A percentile compares a stretch with the other conserved stretches of the same genome.
Evolutionary conservation across 2,329 filamentous ascomycete species (phyloP).

Genomic region (Botrytis porri): DNA sequence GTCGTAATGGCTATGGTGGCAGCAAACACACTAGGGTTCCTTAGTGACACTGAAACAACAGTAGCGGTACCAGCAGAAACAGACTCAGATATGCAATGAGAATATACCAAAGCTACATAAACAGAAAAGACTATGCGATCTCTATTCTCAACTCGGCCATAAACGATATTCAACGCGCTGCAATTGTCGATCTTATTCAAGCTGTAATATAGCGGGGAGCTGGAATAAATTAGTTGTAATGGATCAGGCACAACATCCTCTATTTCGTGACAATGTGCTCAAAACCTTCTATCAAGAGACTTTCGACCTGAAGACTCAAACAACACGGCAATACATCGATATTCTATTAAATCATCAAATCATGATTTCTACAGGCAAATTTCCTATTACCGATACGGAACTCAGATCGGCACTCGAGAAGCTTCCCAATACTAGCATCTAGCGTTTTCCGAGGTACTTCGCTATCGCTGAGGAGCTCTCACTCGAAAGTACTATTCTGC

Average conservation of each 20-base stretch:
- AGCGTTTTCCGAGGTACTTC: accelerated
- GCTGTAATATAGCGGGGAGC: background rate
- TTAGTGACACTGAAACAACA: background rate
- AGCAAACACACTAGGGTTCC: background rate
- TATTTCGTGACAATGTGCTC: background rate
- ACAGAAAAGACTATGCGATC: background rate
- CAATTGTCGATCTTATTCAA: background rate
- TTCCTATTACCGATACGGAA: background rate
- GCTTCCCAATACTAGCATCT: background rate
- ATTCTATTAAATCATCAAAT: background rate
- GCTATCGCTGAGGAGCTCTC: background rate
- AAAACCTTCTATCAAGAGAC: background rate
- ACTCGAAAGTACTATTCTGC: background rate
- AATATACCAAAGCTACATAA: background rate
- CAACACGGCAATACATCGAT: background rate
- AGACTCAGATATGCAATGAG: background rate
- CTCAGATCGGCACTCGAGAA: background rate
- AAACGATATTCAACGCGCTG: background rate
- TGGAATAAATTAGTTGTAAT: background rate
- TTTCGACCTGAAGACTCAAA: background rate
- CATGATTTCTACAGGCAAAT: background rate
- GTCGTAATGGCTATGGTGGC: background rate
- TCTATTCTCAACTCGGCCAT: background rate
- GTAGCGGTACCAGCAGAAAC: background rate
- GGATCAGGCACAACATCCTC: background rate